These are phyloP conservation scores for Colletotrichum chrysophilum DNA, from an alignment of 2,329 filamentous ascomycete genomes.

Conservation along the genomic window DNA sequence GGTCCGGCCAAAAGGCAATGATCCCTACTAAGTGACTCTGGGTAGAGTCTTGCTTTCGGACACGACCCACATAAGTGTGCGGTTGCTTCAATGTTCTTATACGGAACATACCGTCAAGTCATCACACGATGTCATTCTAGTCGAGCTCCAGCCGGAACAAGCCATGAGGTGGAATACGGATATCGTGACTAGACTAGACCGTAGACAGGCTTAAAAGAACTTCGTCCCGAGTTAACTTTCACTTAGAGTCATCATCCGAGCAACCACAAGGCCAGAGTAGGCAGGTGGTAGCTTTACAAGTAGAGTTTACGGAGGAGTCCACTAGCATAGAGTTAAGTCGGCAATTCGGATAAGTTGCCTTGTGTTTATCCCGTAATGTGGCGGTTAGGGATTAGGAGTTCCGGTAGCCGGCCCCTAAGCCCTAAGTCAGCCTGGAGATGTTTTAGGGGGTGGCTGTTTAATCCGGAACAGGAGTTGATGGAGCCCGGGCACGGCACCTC, in stretches of 20 bases:
- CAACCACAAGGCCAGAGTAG: neutral
- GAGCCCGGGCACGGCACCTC: neutral
- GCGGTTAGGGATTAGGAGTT: neutral
- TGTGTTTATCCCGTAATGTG: neutral
- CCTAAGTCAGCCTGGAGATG: neutral
- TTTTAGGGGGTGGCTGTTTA: neutral
- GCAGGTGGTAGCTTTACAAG: neutral
- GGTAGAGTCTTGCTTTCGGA: neutral
- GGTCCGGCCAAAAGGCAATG: neutral
- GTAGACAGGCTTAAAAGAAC: rapidly evolving
- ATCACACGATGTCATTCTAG: neutral
- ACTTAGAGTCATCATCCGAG: neutral
- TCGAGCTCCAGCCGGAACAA: neutral
- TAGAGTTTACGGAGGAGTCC: neutral
- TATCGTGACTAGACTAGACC: neutral
- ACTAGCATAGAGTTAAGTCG: neutral
- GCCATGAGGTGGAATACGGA: neutral
- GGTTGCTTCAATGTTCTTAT: neutral
- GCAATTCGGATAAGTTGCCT: neutral
- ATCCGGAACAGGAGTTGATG: neutral
- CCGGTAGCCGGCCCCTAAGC: neutral
- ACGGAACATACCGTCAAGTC: neutral
- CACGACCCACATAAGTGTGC: neutral
- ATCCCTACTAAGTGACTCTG: neutral
- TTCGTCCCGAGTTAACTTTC: neutral